Evolutionary conservation across 1,284 basidiomycete genomes (phyloP).

Genomic region (Trichosporon asahii): DNA sequence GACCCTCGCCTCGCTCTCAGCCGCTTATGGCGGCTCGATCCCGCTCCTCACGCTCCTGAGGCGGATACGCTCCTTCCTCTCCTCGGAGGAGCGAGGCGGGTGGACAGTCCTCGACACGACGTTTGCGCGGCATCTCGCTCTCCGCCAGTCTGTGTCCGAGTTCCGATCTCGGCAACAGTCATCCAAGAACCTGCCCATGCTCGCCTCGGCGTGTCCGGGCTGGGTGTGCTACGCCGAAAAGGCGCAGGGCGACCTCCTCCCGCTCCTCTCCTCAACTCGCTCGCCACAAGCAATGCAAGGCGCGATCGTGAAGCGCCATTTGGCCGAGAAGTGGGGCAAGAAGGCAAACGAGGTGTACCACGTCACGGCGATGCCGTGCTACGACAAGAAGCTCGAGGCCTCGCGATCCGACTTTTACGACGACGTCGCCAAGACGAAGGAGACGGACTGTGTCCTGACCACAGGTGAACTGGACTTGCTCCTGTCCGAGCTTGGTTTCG

Average conservation of each 20-base stretch:
- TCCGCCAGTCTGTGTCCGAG: slow-evolving; percentile 77
- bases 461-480: slow-evolving; percentile 90
- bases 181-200: slow-evolving; percentile 66
- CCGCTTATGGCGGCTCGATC: slow-evolving; percentile 58
- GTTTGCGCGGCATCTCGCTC: slow-evolving; percentile 82
- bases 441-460: slow-evolving; percentile 96
- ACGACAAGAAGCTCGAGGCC: slow-evolving; percentile 99
- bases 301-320: slow-evolving; percentile 82
- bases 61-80: slow-evolving; percentile 63
- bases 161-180: slow-evolving; percentile 65
- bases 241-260: slow-evolving; percentile 88
- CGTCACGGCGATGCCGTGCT: slow-evolving; percentile 97
- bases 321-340: slow-evolving; percentile 61
- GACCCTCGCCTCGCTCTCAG: slow-evolving; percentile 81
- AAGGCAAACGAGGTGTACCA: slow-evolving; percentile 87
- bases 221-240: slow-evolving; percentile 99
- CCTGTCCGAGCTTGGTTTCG: slow-evolving; percentile 76
- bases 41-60: slow-evolving; percentile 63
- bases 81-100: slow-evolving; percentile 31
- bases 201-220: slow-evolving; percentile 94
- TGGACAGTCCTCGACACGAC: slow-evolving; percentile 84
- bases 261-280: slow-evolving; percentile 81
- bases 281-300: slow-evolving; percentile 95
- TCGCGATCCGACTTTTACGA: slow-evolving; percentile 87
- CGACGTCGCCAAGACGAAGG: slow-evolving; percentile 71